These are phyloP conservation scores for Tuber magnatum DNA, from an alignment of 495 filamentous ascomycete species.

Conservation along the genomic window DNA sequence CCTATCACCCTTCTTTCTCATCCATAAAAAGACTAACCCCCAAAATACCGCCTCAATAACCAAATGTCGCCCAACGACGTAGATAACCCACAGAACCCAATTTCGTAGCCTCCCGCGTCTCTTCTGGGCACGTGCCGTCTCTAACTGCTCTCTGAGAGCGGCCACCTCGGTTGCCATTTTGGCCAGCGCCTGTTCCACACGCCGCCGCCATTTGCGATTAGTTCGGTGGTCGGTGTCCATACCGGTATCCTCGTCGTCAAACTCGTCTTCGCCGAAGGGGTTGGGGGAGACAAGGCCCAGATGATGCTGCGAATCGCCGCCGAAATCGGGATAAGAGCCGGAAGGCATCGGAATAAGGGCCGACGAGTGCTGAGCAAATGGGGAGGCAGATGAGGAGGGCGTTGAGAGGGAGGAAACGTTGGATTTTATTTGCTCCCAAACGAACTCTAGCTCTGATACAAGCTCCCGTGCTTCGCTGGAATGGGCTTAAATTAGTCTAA, in stretches of 20 bases:
- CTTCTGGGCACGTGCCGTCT: conserved; percentile 55
- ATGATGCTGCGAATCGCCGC: conserved; percentile 6
- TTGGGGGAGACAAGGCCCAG: conserved; percentile 33
- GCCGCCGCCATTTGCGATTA: conserved; percentile 56
- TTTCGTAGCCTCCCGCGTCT: conserved; percentile 51
- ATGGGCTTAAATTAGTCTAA: conserved; percentile 7
- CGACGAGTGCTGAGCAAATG: background rate
- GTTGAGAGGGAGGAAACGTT: conserved; percentile 60
- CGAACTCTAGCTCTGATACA: conserved; percentile 91
- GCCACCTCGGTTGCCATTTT: conserved; percentile 89
- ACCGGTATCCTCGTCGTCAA: conserved; percentile 49
- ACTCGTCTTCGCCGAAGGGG: conserved; percentile 43
- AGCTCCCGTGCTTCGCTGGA: conserved; percentile 70
- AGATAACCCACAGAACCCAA: conserved; percentile 69
- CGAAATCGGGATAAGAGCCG: background rate
- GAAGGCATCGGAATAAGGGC: background rate
- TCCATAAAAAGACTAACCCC: conserved; percentile 64
- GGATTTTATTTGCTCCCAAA: conserved; percentile 94
- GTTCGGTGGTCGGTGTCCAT: conserved; percentile 40
- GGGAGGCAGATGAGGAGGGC: conserved; percentile 44
- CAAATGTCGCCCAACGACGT: conserved; percentile 64
- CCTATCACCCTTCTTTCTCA: conserved; percentile 67
- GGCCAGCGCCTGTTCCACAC: conserved; percentile 79
- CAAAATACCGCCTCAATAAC: conserved; percentile 64
- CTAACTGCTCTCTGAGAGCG: conserved; percentile 86